Base-by-base conservation (phyloP, 2,329 filamentous ascomycete species). In the Talaromyces sp. region DNA sequence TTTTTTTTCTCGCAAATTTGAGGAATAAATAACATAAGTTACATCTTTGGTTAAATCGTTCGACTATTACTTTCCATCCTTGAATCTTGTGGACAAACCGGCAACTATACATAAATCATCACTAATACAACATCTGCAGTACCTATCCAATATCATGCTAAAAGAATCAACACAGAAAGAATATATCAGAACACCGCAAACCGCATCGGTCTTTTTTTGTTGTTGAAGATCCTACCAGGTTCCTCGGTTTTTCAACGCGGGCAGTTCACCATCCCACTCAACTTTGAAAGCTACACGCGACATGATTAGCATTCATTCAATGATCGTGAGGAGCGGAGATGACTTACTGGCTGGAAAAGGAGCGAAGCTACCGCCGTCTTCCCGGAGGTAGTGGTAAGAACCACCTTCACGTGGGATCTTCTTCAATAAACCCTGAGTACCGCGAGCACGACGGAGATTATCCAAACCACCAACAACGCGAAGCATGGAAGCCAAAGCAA, bases 401-500 rank as follows among this genome's bases (percentile, higher is more conserved):
- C 82, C 83, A 0, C 79, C 82, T 0, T 78, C 75, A 8, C 78
- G 77, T 0, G 77, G 72, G 1, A 89, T 77, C 75, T 83, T 87
- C 78, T 89, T 89, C 62, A 91, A 69, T 66, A 84, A 74, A 0
- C 88, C 88, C 71, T 88, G 84, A 0, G 81, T 73, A 0, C 88
- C 88, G 0, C 82, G 75, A 0, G 83, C 84, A 31, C 84, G 78
- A 5, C 84, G 76, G 10, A 91, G 69, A 56, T 84, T 84, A 63
- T 81, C 78, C 63, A 84, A 76, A 59, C 79, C 75, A 65, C 87
- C 88, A 1, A 89, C 73, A 0, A 82, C 81, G 50, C 87, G 82
- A 70, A 91, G 81, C 78, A 90, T 86, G 62, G 86, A 82, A 0
- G 83, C 82, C 59, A 91, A 73, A 0, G 84, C 86, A 1, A 84